Evolutionary conservation across 2,329 filamentous ascomycete species (phyloP), one percentile per base, ranked within the genome.

Genomic region (Hymenoscyphus scutula): DNA sequence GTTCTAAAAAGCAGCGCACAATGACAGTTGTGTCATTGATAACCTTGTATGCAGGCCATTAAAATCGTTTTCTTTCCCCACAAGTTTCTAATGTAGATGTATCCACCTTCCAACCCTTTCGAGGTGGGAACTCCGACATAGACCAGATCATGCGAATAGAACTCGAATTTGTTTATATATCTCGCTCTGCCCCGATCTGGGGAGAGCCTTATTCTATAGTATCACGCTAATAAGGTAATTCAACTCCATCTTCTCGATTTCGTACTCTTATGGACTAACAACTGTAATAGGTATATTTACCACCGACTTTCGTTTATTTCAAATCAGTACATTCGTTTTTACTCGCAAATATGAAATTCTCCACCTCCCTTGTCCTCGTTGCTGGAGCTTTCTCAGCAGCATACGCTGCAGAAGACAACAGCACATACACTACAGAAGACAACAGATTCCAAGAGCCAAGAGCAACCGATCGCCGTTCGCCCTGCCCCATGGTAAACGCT

Each of bases 401-500:
- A 48, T 48, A 19, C 45, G 23, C n/a, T n/a, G n/a, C 45, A 48
- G n/a, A 48, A 23, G 13, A 37, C 34, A 48, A 48, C 19, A 13
- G 10, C n/a, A n/a, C n/a, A n/a, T n/a, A n/a, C n/a, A n/a, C 41
- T 48, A 7, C 45, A 48, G n/a, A 48, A 23, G 13, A 37, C 34
- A 48, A 48, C 19, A 13, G 10, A 6, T 48, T 19, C n/a, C 19
- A 25, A 23, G 45, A 19, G 8, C 45, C 45, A 23, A 3, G 8
- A 48, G 19, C 45, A 48, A 48, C 45, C 19, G 45, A 48, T 13
- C 19, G 51, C 34, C 63, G 63, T 25, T 53, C 45, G 1, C 70
- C 77, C 27, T 79, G 76, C 51, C 77, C 77, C 3, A 76, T 76
- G 62, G 64, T 79, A 48, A 79, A 78, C 61, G 70, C 76, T 2